Evolutionary conservation across 345 rosid genomes (phyloP).

Genomic region (Linum lewisii): DNA sequence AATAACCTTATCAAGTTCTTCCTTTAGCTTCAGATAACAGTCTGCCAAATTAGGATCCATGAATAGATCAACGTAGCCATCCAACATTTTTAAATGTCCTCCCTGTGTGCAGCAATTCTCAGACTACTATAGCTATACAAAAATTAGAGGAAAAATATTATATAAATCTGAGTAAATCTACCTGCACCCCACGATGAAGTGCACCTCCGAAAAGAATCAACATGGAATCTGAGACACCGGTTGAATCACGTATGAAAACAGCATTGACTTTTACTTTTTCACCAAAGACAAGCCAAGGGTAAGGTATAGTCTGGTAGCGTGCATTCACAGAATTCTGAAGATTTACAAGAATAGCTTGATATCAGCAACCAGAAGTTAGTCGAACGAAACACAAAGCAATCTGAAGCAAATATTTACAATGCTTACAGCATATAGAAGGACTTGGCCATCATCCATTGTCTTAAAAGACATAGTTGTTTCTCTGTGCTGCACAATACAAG

Average conservation of each 20-base stretch:
- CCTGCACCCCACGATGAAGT: conserved; percentile 61
- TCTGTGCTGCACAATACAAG: conserved; percentile 51
- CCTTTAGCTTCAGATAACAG: conserved; percentile 68
- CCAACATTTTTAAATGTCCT: conserved; percentile 94
- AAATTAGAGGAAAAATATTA: background rate
- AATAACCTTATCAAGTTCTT: conserved; percentile 68
- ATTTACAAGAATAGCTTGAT: conserved; percentile 10
- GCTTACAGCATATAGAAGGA: conserved; percentile 74
- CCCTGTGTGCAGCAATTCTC: conserved; percentile 29
- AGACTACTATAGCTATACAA: background rate
- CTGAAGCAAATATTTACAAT: background rate
- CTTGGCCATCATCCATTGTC: conserved; percentile 97
- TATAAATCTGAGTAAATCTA: conserved; percentile 15
- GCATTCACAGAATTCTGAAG: conserved; percentile 94
- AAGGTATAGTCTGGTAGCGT: conserved; percentile 71
- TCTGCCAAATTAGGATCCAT: conserved; percentile 89
- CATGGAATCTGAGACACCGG: conserved; percentile 91
- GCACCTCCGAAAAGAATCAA: conserved; percentile 84
- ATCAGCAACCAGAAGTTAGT: background rate
- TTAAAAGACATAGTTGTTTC: conserved; percentile 94
- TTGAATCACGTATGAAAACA: conserved; percentile 90
- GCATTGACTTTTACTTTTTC: conserved; percentile 92
- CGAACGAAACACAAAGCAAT: background rate
- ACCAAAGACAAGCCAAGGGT: conserved; percentile 96
- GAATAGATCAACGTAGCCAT: conserved; percentile 85